These are phyloP conservation scores for Suillus plorans DNA, from an alignment of 768 basidiomycete genomes.

Conservation along the genomic window DNA sequence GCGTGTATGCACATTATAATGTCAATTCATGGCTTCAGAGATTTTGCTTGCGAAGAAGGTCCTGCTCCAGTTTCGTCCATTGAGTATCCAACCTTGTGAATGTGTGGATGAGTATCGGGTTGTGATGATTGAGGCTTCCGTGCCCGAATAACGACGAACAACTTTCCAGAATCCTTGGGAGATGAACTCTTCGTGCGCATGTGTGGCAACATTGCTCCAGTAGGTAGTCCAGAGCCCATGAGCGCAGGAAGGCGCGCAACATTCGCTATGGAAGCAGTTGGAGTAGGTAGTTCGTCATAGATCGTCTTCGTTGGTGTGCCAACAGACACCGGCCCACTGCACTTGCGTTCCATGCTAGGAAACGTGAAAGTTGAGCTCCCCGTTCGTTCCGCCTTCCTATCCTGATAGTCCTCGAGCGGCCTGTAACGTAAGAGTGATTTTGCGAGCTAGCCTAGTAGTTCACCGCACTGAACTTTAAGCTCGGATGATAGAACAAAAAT, in stretches of 20 bases:
- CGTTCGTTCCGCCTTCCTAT: too few relatives aligned
- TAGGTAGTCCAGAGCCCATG: slow-evolving; percentile 40
- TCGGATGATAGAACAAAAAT: too few relatives aligned
- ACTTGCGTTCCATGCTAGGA: slow-evolving; percentile 56
- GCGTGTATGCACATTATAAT: slow-evolving; percentile 14
- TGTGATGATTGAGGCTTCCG: slow-evolving; percentile 38
- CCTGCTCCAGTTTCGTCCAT: too few relatives aligned
- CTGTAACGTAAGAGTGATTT: too few relatives aligned
- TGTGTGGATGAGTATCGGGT: too few relatives aligned
- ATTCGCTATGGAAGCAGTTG: slow-evolving; percentile 49
- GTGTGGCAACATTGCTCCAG: slow-evolving; percentile 70
- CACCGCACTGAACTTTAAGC: too few relatives aligned
- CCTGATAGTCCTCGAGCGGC: too few relatives aligned
- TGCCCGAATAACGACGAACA: slow-evolving; percentile 73
- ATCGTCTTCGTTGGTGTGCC: slow-evolving; percentile 26
- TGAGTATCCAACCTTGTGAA: too few relatives aligned
- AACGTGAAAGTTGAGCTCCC: slow-evolving; percentile 62
- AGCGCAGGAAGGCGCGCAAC: slow-evolving; percentile 43
- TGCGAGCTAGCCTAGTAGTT: too few relatives aligned
- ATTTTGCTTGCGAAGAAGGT: slow-evolving; percentile 10
- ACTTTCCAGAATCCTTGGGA: slow-evolving; percentile 43
- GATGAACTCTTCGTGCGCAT: slow-evolving; percentile 61
- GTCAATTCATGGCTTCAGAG: not conserved
- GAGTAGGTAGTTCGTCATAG: slow-evolving; percentile 44
- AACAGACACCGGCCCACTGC: slow-evolving; percentile 18